Evolutionary conservation across 345 rosid genomes (phyloP), one percentile per base, ranked within the genome.

Genomic region (Hirschfeldia incana): DNA sequence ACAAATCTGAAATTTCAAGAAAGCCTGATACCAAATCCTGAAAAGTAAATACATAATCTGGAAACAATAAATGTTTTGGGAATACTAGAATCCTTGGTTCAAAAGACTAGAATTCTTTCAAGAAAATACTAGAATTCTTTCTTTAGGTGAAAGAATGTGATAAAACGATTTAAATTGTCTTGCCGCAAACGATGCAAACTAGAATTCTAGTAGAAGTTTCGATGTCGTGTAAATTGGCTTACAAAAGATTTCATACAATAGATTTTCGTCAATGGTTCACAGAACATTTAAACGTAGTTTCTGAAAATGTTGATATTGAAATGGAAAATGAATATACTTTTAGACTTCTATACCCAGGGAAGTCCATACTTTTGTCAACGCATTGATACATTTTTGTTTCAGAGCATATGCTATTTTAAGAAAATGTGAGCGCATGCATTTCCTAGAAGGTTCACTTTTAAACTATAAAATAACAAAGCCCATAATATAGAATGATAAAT

Each of bases 41-140:
- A 39, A 71, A 77, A 16, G 21, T 65, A 16, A 78, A 30, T 30
- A 62, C 67, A 71, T 51, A 64, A 78, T 78, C 72, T 78, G 17
- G 67, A 55, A 71, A 17, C 5, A 55, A 64, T 55, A 6, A 63
- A 0, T 26, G 4, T 6, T 6, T 15, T 17, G 17, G 11, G 3
- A 33, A 17, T 4, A 76, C 28, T 12, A 28, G 21, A 39, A 15
- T 58, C 4, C 28, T 16, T 8, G 28, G 32, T 26, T 55, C 9
- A 8, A 55, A 17, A 17, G 4, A 55, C 11, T 17, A 55, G 28
- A 55, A 55, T 55, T 51, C 57, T 15, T 51, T 46, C 13, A 44
- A 10, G 51, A 44, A 44, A 44, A 44, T 10, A 44, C 51, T 46
- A 13, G 27, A 53, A 16, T 4, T 53, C 49, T 42, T 44, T 21